phyloP scores from a whole-genome alignment of 2,329 filamentous ascomycete species.

The Neoascochyta sp. region DNA sequence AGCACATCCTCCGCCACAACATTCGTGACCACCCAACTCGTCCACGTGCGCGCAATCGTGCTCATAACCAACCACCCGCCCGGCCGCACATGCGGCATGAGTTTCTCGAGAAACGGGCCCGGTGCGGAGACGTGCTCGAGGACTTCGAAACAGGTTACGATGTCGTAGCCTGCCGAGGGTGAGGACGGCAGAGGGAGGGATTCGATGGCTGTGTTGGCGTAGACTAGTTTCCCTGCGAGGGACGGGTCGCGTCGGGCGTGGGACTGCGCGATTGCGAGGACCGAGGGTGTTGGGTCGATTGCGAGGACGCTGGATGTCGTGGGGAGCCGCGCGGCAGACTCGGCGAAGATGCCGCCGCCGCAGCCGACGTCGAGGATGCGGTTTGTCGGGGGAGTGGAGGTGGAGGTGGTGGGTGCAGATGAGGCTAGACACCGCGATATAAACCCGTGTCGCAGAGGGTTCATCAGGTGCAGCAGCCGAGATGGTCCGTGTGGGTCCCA shows the following conservation, averaged over 20 bases:
- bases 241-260: conserved; percentile 73
- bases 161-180: conserved; percentile 58
- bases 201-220: conserved; percentile 76
- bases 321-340: conserved; percentile 70
- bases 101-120: conserved; percentile 66
- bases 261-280: conserved; percentile 68
- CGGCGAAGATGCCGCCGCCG: conserved; percentile 94
- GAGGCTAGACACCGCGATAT: conserved; percentile 64
- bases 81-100: conserved; percentile 73
- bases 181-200: conserved; percentile 47
- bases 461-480: conserved; percentile 93
- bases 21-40: conserved; percentile 89
- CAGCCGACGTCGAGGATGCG: conserved; percentile 86
- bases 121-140: conserved; percentile 85
- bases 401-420: conserved; percentile 21
- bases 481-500: conserved; percentile 96
- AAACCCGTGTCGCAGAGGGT: conserved; percentile 91
- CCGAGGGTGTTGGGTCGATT: conserved; percentile 72
- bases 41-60: conserved; percentile 87
- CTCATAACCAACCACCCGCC: conserved; percentile 91
- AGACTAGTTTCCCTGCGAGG: conserved; percentile 60
- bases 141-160: conserved; percentile 89
- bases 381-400: conserved; percentile 25
- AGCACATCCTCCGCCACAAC: conserved; percentile 84
- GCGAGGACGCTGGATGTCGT: conserved; percentile 64